phyloP scores from a whole-genome alignment of 805 yeast species.

The Teunomyces aglyptinius region DNA sequence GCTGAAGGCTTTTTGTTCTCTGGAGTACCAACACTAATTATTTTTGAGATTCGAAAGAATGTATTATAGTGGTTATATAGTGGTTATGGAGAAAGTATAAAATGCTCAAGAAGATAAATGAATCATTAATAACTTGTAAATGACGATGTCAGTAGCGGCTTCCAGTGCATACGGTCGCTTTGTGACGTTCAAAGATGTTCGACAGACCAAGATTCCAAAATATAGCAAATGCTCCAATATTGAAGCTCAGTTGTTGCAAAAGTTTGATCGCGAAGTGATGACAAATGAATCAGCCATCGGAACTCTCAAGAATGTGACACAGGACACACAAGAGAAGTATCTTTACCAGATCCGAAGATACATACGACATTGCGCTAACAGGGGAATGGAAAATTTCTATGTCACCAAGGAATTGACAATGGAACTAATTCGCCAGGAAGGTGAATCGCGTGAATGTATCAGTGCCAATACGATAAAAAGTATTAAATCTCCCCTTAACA shows the following conservation, averaged over 20 bases:
- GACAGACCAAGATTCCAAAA: neutral
- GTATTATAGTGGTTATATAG: constrained; percentile 6
- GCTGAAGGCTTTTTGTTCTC: too few relatives aligned
- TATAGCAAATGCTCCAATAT: neutral
- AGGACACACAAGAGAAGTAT: constrained; percentile 7
- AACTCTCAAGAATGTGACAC: neutral
- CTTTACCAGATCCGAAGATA: constrained; percentile 6
- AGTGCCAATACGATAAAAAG: constrained; percentile 7
- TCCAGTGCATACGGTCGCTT: neutral
- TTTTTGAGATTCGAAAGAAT: neutral
- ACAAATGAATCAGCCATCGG: neutral
- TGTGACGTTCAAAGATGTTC: neutral
- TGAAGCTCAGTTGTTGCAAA: constrained; percentile 1
- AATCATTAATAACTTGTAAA: neutral
- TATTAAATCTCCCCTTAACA: constrained; percentile 6
- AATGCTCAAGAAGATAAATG: neutral
- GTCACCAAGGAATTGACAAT: constrained; percentile 5
- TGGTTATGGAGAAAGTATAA: constrained; percentile 4
- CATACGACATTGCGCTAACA: constrained; percentile 5
- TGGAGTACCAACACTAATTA: neutral
- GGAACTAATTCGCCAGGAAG: constrained; percentile 4
- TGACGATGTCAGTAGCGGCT: neutral
- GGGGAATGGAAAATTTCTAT: constrained; percentile 2
- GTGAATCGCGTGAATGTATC: constrained; percentile 2
- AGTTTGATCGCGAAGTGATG: constrained; percentile 4